A percentile compares a stretch with the other conserved stretches of the same genome.
phyloP scores from a whole-genome alignment of 2,329 filamentous ascomycete genomes.

The Dothidotthia symphoricarpi region DNA sequence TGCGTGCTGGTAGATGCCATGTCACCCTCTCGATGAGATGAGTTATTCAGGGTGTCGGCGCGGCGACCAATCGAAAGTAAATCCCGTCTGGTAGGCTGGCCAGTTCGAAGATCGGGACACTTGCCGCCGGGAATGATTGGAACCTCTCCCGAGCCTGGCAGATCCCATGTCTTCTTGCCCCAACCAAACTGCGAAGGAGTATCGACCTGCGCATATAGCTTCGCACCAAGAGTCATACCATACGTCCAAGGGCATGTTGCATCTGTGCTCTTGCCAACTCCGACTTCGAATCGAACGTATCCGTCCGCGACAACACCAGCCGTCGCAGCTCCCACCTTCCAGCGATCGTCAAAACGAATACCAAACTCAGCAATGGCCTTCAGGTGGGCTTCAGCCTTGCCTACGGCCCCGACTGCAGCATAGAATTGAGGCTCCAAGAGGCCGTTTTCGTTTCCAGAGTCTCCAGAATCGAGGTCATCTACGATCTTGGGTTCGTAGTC shows the following conservation, averaged over 20 bases:
- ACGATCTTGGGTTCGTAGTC: constrained; percentile 3
- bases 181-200: constrained; percentile 3
- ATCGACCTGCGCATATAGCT: constrained; percentile 1
- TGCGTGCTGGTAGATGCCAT: no score
- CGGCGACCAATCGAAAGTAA: background rate
- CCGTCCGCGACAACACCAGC: constrained; percentile 3
- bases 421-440: constrained; percentile 6
- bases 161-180: constrained; percentile 1
- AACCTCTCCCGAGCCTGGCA: constrained; percentile 1
- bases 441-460: constrained; percentile 4
- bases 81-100: constrained; percentile 2
- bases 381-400: constrained; percentile 1
- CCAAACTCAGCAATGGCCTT: constrained; percentile 6
- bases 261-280: constrained; percentile 2
- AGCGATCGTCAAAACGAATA: constrained; percentile 5
- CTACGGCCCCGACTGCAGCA: constrained; percentile 1
- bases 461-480: constrained; percentile 3
- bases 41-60: background rate
- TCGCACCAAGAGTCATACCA: constrained; percentile 3
- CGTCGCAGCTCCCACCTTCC: constrained; percentile 3
- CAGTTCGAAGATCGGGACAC: constrained; percentile 4
- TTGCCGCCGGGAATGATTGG: constrained; percentile 2
- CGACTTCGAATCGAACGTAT: constrained; percentile 1
- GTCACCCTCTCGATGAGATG: background rate
- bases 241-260: constrained; percentile 5